phyloP scores from a whole-genome alignment of 73 alveolate genomes.

The Tetrahymena borealis region DNA sequence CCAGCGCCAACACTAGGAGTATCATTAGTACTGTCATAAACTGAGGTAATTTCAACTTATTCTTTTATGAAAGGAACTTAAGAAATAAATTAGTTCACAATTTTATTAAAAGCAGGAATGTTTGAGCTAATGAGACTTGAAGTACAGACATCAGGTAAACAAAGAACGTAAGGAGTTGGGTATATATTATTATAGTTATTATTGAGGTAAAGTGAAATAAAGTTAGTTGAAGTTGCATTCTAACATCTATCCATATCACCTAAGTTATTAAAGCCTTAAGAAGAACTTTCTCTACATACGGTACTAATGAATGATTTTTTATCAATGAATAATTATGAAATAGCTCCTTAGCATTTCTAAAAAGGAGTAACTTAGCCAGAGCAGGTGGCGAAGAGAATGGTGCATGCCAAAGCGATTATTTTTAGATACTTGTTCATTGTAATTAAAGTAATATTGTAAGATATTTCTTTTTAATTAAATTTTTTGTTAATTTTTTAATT shows the following conservation, averaged over 20 bases:
- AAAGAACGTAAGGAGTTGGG: neutral
- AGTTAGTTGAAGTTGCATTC: neutral
- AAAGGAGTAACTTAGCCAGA: too few relatives aligned
- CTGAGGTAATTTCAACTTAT: neutral
- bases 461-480: too few relatives aligned
- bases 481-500: too few relatives aligned
- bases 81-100: neutral
- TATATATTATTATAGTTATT: neutral
- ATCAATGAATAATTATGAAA: neutral
- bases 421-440: too few relatives aligned
- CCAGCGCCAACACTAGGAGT: neutral
- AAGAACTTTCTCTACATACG: neutral
- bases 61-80: neutral
- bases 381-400: too few relatives aligned
- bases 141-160: neutral
- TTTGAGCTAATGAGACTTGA: neutral
- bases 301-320: neutral
- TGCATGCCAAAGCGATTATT: too few relatives aligned
- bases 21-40: neutral
- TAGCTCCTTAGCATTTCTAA: neutral
- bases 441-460: too few relatives aligned
- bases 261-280: neutral
- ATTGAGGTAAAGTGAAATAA: neutral
- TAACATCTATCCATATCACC: neutral
- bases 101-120: neutral